Evolutionary conservation across 106 monocot species (phyloP), one percentile per base, ranked within the genome.

Genomic region (Agapanthus africanus): DNA sequence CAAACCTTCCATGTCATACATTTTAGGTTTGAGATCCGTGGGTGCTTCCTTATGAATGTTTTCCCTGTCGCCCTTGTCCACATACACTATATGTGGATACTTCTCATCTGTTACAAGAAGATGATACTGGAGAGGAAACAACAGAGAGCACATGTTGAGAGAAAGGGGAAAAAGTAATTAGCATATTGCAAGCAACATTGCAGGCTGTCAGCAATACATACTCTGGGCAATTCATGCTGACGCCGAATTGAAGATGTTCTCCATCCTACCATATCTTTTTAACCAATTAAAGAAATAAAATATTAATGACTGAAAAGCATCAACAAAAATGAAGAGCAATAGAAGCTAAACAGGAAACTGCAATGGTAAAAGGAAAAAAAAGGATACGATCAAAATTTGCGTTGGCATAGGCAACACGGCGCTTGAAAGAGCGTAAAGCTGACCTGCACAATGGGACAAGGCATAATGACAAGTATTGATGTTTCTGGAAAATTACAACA

Each of bases 221-320:
- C 88, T 70, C 77, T 82, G 40, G 90, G 83, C 67, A 90, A 75
- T 66, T 90, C 90, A 78, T 82, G 77, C 64, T 80, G 83, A 54
- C 85, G 80, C 22, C 90, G 73, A 71, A 90, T 83, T 41, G 90
- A 90, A 33, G 90, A 85, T 70, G 90, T 90, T 70, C 90, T 71
- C 90, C 90, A 90, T 37, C 90, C 90, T 40, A 90, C 90, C 70
- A 90, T 85, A 80, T 85, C 88, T 88, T 44, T 66, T 71, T 73
- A 52, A 30, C 26, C 44, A 40, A 69, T 84, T 73, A 80, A 77
- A 51, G 30, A 54, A 13, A 16, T 49, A 16, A 30, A 64, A 14
- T 35, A 61, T 34, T 27, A 2, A 56, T 61, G 14, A 61, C 33
- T 61, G 36, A 4, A 35, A 36, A 61, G 23, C 4, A 27, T 32